Percentiles rank a stretch among this genome's conserved stretches.
Evolutionary conservation across 1,284 basidiomycete genomes (phyloP).

Genomic region (Lignosus rhinocerotis): DNA sequence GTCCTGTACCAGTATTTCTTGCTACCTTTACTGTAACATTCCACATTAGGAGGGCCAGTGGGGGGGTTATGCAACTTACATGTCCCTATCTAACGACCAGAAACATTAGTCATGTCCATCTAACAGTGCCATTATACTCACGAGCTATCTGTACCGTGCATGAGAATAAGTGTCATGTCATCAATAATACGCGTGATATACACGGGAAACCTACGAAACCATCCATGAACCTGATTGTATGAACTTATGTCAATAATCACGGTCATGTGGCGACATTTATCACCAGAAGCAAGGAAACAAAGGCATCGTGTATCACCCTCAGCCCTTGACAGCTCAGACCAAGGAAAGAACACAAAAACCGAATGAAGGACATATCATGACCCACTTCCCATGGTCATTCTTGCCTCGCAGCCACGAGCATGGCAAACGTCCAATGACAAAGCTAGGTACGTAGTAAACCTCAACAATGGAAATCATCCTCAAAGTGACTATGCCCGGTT

Average conservation of each 20-base stretch:
- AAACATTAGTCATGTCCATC: background rate
- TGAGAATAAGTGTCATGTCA: background rate
- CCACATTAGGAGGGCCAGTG: background rate
- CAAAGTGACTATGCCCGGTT: too few relatives aligned
- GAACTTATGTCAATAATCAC: background rate
- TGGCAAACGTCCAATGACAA: too few relatives aligned
- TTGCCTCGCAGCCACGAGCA: background rate
- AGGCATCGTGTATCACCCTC: too few relatives aligned
- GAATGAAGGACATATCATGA: background rate
- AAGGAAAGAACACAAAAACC: too few relatives aligned
- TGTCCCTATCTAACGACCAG: slow-evolving; percentile 52
- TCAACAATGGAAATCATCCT: too few relatives aligned
- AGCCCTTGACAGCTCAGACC: too few relatives aligned
- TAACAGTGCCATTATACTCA: slow-evolving; percentile 8
- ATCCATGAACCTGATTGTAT: slow-evolving; percentile 59
- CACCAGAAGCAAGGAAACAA: background rate
- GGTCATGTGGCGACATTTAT: background rate
- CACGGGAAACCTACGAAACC: slow-evolving; percentile 51
- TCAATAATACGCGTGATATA: background rate
- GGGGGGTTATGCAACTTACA: slow-evolving; percentile 39
- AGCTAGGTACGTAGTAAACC: too few relatives aligned
- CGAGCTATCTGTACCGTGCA: slow-evolving; percentile 28
- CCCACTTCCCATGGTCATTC: background rate
- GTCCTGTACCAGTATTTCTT: slow-evolving; percentile 58
- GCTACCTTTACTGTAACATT: slow-evolving; percentile 25